A percentile compares a stretch with the other conserved stretches of the same genome.
Evolutionary conservation across 495 filamentous ascomycete genomes (phyloP).

Genomic region (Hypomontagnella monticulosa): DNA sequence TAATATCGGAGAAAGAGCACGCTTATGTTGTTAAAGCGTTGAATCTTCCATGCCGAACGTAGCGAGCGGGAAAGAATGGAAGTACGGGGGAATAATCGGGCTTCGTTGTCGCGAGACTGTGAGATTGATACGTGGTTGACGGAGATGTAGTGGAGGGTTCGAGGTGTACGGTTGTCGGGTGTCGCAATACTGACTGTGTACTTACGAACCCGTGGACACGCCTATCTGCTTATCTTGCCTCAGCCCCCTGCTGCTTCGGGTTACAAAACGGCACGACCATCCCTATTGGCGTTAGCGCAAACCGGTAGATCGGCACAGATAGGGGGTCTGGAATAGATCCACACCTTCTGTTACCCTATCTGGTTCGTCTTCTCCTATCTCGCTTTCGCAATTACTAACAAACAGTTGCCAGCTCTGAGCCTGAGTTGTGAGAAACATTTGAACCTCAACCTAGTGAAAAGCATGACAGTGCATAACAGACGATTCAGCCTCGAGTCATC

Average conservation of each 20-base stretch:
- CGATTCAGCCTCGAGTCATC: no score
- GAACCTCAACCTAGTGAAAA: no score
- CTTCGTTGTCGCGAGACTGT: constrained; percentile 9
- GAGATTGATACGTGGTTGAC: constrained; percentile 9
- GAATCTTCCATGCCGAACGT: constrained; percentile 34
- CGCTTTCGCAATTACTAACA: constrained; percentile 1
- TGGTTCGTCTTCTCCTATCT: not conserved
- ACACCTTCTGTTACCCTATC: constrained; percentile 9
- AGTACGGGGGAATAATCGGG: constrained; percentile 26
- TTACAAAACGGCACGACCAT: constrained; percentile 19
- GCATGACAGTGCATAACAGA: no score
- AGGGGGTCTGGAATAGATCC: not conserved
- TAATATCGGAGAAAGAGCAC: constrained; percentile 9
- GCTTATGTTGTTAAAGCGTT: constrained; percentile 3
- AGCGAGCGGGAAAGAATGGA: constrained; percentile 20
- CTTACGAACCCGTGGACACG: not conserved
- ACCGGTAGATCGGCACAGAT: constrained; percentile 24
- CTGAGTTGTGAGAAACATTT: no score
- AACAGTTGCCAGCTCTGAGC: no score
- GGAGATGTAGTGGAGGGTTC: constrained; percentile 6
- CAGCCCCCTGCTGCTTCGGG: constrained; percentile 24
- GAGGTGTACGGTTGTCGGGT: not conserved
- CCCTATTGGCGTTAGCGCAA: constrained; percentile 17
- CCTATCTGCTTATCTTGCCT: constrained; percentile 30
- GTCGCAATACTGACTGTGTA: constrained; percentile 14